Evolutionary conservation across 352 stramenopile species (phyloP).

Genomic region (Pythium folliculosum): DNA sequence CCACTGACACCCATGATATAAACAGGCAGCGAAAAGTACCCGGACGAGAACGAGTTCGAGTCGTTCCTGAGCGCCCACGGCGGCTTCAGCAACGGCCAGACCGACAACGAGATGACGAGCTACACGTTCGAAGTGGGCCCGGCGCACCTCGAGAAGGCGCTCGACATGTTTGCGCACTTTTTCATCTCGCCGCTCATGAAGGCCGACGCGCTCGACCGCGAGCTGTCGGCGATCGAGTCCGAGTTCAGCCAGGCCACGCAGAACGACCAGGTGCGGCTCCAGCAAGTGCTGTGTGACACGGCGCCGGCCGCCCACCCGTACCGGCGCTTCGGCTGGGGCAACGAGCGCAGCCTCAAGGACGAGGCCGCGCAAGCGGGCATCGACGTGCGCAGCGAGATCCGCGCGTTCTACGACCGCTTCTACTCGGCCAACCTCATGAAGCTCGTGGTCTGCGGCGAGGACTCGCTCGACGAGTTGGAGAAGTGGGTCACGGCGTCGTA

Average conservation of each 20-base stretch:
- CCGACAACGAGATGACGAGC: slow-evolving; percentile 78
- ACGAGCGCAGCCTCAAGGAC: slow-evolving; percentile 35
- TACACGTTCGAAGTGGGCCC: slow-evolving; percentile 84
- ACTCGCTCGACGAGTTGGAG: slow-evolving; percentile 40
- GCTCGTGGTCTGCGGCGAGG: slow-evolving; percentile 36
- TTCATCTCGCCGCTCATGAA: slow-evolving; percentile 80
- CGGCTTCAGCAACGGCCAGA: slow-evolving; percentile 80
- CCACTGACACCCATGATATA: not conserved
- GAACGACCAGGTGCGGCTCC: slow-evolving; percentile 36
- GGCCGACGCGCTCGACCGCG: slow-evolving; percentile 43
- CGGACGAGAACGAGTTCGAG: slow-evolving; percentile 86
- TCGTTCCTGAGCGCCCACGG: slow-evolving; percentile 64
- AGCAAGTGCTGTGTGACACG: slow-evolving; percentile 38
- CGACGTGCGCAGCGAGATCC: slow-evolving; percentile 33
- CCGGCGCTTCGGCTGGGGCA: slow-evolving; percentile 60
- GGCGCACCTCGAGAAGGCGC: slow-evolving; percentile 33
- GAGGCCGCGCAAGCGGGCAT: slow-evolving; percentile 21
- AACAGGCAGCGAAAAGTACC: slow-evolving; percentile 66
- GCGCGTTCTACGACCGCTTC: slow-evolving; percentile 37
- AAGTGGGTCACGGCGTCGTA: slow-evolving; percentile 36
- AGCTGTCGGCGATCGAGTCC: slow-evolving; percentile 60
- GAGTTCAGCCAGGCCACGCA: slow-evolving; percentile 50
- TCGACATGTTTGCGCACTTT: slow-evolving; percentile 89
- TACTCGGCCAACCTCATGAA: slow-evolving; percentile 51
- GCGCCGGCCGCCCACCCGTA: slow-evolving; percentile 32